phyloP scores from a whole-genome alignment of 805 yeast genomes.

The Spathaspora passalidarum region DNA sequence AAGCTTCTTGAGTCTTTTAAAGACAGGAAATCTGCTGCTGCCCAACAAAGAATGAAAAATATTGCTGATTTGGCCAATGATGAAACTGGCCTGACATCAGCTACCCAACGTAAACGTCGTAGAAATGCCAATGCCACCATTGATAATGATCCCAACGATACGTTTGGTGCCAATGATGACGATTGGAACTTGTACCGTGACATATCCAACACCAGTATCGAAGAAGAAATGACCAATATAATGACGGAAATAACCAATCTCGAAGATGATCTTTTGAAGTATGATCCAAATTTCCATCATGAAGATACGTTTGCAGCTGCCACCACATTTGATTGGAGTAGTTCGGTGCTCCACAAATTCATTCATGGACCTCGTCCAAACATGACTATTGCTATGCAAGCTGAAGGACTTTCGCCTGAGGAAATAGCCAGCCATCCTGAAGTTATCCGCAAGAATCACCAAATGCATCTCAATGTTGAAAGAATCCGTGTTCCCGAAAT shows the following conservation, averaged over 20 bases:
- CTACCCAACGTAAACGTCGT: slow-evolving; percentile 45
- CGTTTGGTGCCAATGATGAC: slow-evolving; percentile 92
- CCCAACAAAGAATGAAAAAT: slow-evolving; percentile 88
- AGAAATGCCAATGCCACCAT: slow-evolving; percentile 57
- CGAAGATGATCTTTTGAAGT: slow-evolving; percentile 74
- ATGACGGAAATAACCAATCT: slow-evolving; percentile 54
- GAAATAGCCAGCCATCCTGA: slow-evolving; percentile 52
- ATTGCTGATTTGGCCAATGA: slow-evolving; percentile 85
- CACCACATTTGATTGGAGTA: slow-evolving; percentile 76
- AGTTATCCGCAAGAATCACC: slow-evolving; percentile 82
- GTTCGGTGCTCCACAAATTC: slow-evolving; percentile 75
- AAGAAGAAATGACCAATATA: slow-evolving; percentile 77
- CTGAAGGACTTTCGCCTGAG: slow-evolving; percentile 39
- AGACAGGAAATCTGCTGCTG: slow-evolving; percentile 87
- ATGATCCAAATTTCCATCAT: slow-evolving; percentile 80
- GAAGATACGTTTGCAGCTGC: slow-evolving; percentile 80
- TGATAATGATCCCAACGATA: slow-evolving; percentile 89
- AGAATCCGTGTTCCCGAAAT: slow-evolving; percentile 91
- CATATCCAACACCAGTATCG: slow-evolving; percentile 70
- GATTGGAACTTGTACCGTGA: slow-evolving; percentile 93
- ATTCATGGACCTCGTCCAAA: slow-evolving; percentile 87
- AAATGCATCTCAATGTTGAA: slow-evolving; percentile 86
- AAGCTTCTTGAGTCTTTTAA: slow-evolving; percentile 73
- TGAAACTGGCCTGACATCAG: slow-evolving; percentile 46
- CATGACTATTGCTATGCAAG: slow-evolving; percentile 51